Evolutionary conservation across 192 early-diverging fungal species (phyloP).

Genomic region (Linnemannia exigua): DNA sequence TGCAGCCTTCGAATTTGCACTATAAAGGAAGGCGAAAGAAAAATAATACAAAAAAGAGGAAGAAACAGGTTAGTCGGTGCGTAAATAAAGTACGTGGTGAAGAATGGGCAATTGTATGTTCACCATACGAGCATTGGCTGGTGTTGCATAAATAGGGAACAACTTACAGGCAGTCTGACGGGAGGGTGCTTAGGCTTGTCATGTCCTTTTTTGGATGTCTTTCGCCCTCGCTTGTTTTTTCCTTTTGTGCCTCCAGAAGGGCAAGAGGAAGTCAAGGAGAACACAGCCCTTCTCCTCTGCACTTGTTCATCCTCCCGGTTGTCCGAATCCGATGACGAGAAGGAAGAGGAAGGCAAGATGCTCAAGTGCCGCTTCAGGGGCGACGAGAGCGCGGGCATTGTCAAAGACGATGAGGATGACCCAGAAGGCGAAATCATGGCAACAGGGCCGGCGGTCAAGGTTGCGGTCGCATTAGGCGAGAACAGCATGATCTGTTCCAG

Average conservation of each 20-base stretch:
- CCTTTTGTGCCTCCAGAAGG: not conserved
- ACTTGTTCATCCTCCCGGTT: not conserved
- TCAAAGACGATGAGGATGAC: not conserved
- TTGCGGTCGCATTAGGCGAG: not conserved
- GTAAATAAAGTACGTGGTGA: too few species aligned
- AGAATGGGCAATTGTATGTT: too few species aligned
- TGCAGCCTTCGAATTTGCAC: slow-evolving; percentile 19
- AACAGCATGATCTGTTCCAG: not conserved
- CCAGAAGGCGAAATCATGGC: not conserved
- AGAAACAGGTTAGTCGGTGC: too few species aligned
- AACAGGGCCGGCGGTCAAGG: not conserved
- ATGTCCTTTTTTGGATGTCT: not conserved
- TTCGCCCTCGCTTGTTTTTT: not conserved
- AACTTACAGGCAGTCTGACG: not conserved
- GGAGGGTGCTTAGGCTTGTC: not conserved
- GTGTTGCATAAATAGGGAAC: too few species aligned
- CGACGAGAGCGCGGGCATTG: not conserved
- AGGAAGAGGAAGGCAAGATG: not conserved
- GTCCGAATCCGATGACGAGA: slow-evolving; percentile 2
- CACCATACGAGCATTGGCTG: too few species aligned
- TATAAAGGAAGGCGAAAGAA: not conserved
- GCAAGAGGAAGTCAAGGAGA: not conserved
- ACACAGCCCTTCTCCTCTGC: too few species aligned
- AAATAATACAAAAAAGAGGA: not conserved
- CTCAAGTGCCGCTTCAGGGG: slow-evolving; percentile 6